phyloP scores from a whole-genome alignment of 768 basidiomycete genomes.

The Melanogaster broomeanus region DNA sequence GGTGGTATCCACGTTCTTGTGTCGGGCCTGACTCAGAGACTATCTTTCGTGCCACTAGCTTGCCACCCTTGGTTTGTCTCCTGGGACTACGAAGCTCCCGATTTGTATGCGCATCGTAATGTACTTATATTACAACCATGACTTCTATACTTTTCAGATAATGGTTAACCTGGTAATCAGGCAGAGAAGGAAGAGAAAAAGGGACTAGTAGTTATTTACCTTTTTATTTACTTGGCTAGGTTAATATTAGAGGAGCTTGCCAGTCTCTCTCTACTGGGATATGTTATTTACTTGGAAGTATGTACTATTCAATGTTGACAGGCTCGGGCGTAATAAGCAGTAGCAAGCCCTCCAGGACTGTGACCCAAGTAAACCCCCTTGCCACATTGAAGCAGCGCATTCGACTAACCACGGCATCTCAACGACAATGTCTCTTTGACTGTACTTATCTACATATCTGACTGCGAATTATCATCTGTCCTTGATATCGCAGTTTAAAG shows the following conservation, averaged over 20 bases:
- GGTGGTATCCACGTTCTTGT: slow-evolving; percentile 31
- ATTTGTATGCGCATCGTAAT: slow-evolving; percentile 23
- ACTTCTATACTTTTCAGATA: slow-evolving; percentile 5
- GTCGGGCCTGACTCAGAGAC: slow-evolving; percentile 30
- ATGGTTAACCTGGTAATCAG: slow-evolving; percentile 12
- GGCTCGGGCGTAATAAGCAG: slow-evolving; percentile 29
- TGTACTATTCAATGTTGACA: too few species aligned
- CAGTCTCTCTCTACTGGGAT: too few species aligned
- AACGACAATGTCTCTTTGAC: slow-evolving; percentile 32
- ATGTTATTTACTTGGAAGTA: slow-evolving; percentile 4
- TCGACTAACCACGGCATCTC: slow-evolving; percentile 4
- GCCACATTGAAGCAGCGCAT: slow-evolving; percentile 18
- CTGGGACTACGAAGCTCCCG: slow-evolving; percentile 27
- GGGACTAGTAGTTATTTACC: slow-evolving; percentile 27
- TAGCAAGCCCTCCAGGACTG: slow-evolving; percentile 30
- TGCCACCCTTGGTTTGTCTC: slow-evolving; percentile 7
- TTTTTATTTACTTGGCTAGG: slow-evolving; percentile 10
- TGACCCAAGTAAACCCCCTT: too few species aligned
- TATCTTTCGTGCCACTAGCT: slow-evolving; percentile 3
- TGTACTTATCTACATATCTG: slow-evolving; percentile 2
- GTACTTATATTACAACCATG: slow-evolving; percentile 19
- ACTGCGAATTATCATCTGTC: slow-evolving; percentile 15
- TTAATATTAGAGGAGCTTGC: too few species aligned
- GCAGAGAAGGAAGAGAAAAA: slow-evolving; percentile 11
- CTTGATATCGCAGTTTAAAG: slow-evolving; percentile 17